Evolutionary conservation across 257 asterid genomes (phyloP), one percentile per base, ranked within the genome.

Genomic region (Penstemon newberryi): DNA sequence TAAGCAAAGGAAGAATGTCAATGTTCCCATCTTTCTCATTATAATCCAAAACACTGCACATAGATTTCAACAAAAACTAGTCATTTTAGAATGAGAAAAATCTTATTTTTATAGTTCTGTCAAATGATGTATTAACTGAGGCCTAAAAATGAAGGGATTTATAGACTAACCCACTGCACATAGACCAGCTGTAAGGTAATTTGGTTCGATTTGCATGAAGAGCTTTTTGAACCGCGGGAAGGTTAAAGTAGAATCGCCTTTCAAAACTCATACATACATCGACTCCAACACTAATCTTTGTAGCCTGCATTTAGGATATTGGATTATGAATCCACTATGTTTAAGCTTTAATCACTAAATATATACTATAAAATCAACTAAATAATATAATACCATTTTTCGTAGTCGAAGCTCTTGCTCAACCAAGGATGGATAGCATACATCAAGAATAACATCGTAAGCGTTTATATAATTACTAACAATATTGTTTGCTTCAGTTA

Each of bases 141-240:
- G 36, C 41, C 7, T 10, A 9, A 40, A 61, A 40, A n/a, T 8
- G 13, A 49, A 40, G n/a, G 45, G 6, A 36, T 52, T 38, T 46
- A 51, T 25, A 67, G 61, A 66, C 87, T 83, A 73, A 90, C 98
- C 70, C 40, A 47, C 95, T 83, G 81, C 99, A 94, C 97, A 87
- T 91, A 52, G 86, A 77, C 99, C 99, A 94, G 44, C 62, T 33
- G 72, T 91, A 83, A 0, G 93, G 93, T 64, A 93, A 77, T 15
- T 83, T 84, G 57, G 99, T 94, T 63, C 96, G 86, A 70, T 94
- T 94, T 10, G 99, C 97, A 65, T 94, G 99, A 46, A 94, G 87
- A 49, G 99, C 96, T 75, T 84, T 81, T 77, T 94, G 99, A 67
- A 94, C 99, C 80, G 86, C 89, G 0, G 97, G 99, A 68, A 91